Evolutionary conservation across 2,329 filamentous ascomycete species (phyloP), one percentile per base, ranked within the genome.

Genomic region (Aspergillus fumigatiaffinis): DNA sequence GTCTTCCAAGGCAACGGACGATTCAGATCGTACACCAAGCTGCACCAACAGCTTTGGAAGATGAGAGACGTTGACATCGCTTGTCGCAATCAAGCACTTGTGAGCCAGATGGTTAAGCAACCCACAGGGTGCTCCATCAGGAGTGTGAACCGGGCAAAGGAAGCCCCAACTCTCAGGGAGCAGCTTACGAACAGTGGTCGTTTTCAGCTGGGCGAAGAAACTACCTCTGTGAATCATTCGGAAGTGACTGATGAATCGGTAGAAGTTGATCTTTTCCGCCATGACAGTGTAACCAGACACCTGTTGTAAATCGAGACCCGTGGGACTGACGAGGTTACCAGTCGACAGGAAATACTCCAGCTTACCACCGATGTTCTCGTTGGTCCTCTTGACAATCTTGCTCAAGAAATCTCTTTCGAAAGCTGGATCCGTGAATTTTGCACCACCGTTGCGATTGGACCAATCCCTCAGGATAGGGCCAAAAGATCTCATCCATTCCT

Each of bases 171-270:
- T 96, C 72, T 99, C 94, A 1, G 94, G 94, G 21, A 97, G 79
- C 66, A 99, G 80, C 75, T 97, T 99, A 79, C 94, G 86, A 52
- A 99, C 94, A 0, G 94, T 94, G 0, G 94, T 99, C 0, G 94
- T 99, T 78, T 97, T 97, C 63, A 99, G 78, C 73, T 97, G 91
- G 3, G 94, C 94, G 74, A 99, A 99, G 84, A 99, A 99, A 72
- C 91, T 94, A 81, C 94, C 94, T 86, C 94, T 87, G 79, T 99
- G 94, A 57, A 99, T 91, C 92, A 97, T 97, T 65, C 94, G 89
- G 83, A 99, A 99, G 76, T 99, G 94, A 75, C 91, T 94, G 78
- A 99, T 96, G 79, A 97, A 99, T 68, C 94, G 91, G 69, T 96
- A 86, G 73, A 97, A 99, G 79, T 99, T 99, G 72, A 99, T 93